A percentile compares a stretch with the other conserved stretches of the same genome.
These are phyloP conservation scores for Nevesoporus exiguus DNA, from an alignment of 768 basidiomycete genomes.

Conservation along the genomic window DNA sequence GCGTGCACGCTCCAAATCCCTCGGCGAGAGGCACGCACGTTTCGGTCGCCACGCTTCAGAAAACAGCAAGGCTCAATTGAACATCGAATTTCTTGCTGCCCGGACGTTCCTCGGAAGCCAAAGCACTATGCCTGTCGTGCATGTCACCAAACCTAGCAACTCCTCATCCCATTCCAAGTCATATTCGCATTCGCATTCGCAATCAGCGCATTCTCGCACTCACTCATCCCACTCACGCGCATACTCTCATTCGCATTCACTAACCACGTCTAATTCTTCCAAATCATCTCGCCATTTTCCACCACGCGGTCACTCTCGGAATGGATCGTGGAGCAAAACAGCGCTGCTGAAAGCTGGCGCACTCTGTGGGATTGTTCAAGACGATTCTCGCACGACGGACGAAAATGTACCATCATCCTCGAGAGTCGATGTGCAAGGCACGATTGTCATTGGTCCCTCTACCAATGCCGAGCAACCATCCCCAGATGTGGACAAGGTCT, in stretches of 20 bases:
- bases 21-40: conserved; percentile 20
- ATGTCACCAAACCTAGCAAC: conserved; percentile 17
- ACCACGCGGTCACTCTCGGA: conserved; percentile 31
- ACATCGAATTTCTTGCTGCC: conserved; percentile 60
- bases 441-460: conserved; percentile 6
- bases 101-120: conserved; percentile 68
- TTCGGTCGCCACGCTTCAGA: conserved; percentile 17
- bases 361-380: conserved; percentile 24
- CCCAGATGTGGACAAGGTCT: conserved; percentile 12
- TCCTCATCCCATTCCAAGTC: conserved; percentile 27
- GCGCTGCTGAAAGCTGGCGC: conserved; percentile 36
- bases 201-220: conserved; percentile 17
- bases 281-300: conserved; percentile 26
- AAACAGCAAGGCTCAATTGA: conserved; percentile 19
- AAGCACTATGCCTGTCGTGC: conserved; percentile 43
- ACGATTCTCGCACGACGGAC: conserved; percentile 25
- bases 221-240: conserved; percentile 25
- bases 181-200: conserved; percentile 29
- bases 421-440: conserved; percentile 23
- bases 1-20: conserved; percentile 45
- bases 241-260: conserved; percentile 33
- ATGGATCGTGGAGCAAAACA: conserved; percentile 37
- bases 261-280: conserved; percentile 32
- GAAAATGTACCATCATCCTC: conserved; percentile 23
- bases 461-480: not conserved